Evolutionary conservation across 2,329 filamentous ascomycete genomes (phyloP).

Genomic region (Pseudopithomyces maydicus): DNA sequence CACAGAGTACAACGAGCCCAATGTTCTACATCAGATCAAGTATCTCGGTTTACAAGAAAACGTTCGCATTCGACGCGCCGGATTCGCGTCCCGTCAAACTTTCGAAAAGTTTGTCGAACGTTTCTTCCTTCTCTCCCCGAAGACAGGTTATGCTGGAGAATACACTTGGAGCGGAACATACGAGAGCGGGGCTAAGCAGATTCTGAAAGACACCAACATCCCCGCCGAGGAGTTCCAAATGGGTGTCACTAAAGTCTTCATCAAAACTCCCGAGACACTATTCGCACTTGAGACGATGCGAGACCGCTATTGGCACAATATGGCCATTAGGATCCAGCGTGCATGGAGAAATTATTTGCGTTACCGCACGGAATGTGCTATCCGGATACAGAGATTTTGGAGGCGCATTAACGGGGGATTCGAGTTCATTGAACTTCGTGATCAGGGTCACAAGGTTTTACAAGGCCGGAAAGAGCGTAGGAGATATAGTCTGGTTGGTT

Average conservation of each 20-base stretch:
- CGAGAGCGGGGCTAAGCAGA: constrained; percentile 86
- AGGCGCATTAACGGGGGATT: constrained; percentile 88
- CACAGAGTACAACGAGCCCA: constrained; percentile 86
- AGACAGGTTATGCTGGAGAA: constrained; percentile 94
- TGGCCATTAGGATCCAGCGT: constrained; percentile 96
- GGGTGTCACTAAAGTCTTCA: constrained; percentile 95
- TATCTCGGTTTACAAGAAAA: constrained; percentile 99
- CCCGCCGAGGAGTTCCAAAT: constrained; percentile 95
- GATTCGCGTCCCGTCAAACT: constrained; percentile 94
- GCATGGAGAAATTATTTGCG: constrained; percentile 96
- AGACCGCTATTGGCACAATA: constrained; percentile 98
- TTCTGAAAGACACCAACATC: constrained; percentile 95
- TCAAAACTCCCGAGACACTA: constrained; percentile 95
- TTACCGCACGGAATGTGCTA: constrained; percentile 90
- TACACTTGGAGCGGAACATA: constrained; percentile 94
- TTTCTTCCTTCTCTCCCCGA: constrained; percentile 92
- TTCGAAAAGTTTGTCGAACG: constrained; percentile 98
- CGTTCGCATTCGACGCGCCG: constrained; percentile 92
- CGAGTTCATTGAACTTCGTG: constrained; percentile 85
- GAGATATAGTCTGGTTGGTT: constrained; percentile 88
- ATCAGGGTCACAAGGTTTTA: constrained; percentile 83
- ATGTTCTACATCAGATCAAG: constrained; percentile 97
- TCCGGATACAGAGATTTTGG: constrained; percentile 94
- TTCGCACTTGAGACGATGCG: constrained; percentile 98
- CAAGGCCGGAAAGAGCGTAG: constrained; percentile 87